Evolutionary conservation across 495 filamentous ascomycete species (phyloP), one percentile per base, ranked within the genome.

Genomic region (Aspergillus nanangensis): DNA sequence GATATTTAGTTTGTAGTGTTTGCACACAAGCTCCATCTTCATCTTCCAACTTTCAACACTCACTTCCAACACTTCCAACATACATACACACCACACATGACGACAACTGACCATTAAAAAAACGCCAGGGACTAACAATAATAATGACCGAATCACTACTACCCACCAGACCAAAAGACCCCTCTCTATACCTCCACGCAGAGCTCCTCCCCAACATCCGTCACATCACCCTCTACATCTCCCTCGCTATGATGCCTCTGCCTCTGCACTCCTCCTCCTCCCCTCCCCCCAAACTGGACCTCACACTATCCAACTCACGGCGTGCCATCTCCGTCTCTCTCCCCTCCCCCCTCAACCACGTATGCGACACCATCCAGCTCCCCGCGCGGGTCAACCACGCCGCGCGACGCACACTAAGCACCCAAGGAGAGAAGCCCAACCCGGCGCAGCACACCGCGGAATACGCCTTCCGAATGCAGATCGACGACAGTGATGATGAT

Each of bases 141-240:
- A n/a, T n/a, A n/a, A n/a, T n/a, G n/a, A n/a, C n/a, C n/a, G n/a
- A n/a, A n/a, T n/a, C n/a, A 29, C 25, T 29, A 5, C 25, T 11
- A 20, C 15, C 10, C 18, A 25, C 25, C 25, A 18, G 46, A 52
- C 25, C n/a, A n/a, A n/a, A 48, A 44, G 32, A 56, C 17, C 18
- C 39, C 1, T 24, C 53, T 5, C 42, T 81, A 15, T 66, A 72
- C 38, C 71, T 96, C 15, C 91, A 96, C 58, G 89, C 91, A 13
- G 93, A 98, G 72, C 78, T 93, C 0, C 76, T 96, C 4, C 74
- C 82, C 47, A 89, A 96, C 58, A 94, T 98, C 53, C 82, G 84
- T 10, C 87, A 91, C 62, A 75, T 95, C 35, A 87, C 86, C 3
- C 67, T 95, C 15, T 84, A 82, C 47, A 80, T 83, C 4, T 81